Conservation (phyloP, 2,329 filamentous ascomycete species). For the Xylaria hypoxylon region DNA sequence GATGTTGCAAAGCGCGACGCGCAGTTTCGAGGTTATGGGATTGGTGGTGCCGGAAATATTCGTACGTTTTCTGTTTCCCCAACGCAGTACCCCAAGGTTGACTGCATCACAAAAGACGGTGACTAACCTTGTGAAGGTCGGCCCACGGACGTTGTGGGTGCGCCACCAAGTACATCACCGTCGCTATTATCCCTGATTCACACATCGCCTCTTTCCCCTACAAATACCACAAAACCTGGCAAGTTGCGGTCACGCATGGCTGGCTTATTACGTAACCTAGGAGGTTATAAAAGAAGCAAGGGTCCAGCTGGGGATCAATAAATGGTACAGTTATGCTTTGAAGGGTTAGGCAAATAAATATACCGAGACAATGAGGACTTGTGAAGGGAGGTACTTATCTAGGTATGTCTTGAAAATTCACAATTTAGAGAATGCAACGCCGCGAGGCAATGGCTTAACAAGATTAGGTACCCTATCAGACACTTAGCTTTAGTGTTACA, state of each 20-base stretch:
- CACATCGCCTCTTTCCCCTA: conserved; percentile 7
- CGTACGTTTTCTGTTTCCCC: conserved; percentile 9
- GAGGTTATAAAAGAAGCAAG: neutral
- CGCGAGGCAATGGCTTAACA: neutral
- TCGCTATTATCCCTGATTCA: conserved; percentile 20
- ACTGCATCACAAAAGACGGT: neutral
- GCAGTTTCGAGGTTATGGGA: conserved; percentile 33
- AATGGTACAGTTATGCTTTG: neutral
- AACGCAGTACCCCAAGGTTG: neutral
- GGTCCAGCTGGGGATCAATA: neutral
- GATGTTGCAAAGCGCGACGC: conserved; percentile 12
- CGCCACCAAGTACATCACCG: conserved; percentile 21
- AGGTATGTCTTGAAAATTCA: neutral
- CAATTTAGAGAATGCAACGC: neutral
- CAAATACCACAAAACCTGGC: neutral
- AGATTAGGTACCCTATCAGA: no score
- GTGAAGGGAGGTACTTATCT: neutral
- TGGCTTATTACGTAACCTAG: conserved; percentile 11
- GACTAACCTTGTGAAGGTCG: conserved; percentile 21
- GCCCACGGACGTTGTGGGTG: conserved; percentile 26
- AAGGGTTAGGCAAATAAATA: neutral
- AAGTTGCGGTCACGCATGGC: conserved; percentile 19
- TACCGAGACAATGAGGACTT: neutral
- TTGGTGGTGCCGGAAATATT: conserved; percentile 34
- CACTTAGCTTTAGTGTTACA: neutral